Conservation (phyloP, 306 rosid genomes). For the Abrus precatorius region DNA sequence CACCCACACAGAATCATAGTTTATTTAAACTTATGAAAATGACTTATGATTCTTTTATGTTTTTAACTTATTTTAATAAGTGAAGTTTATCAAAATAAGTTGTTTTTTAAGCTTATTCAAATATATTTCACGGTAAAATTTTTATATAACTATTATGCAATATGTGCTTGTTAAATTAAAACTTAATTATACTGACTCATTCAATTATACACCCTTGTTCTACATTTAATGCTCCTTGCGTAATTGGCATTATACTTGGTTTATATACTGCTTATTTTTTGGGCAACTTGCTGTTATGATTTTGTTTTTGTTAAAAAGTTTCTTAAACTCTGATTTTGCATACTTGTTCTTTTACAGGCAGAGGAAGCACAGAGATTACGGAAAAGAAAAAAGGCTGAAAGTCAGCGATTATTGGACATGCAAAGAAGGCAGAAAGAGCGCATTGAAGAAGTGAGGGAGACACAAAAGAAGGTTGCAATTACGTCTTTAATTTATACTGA, state of each 20-base stretch:
- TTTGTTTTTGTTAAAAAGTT: background rate
- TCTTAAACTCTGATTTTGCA: slow-evolving; percentile 32
- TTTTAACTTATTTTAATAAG: background rate
- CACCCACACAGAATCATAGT: no score
- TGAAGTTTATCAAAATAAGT: no score
- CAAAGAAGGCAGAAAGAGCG: slow-evolving; percentile 89
- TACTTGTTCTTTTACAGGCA: slow-evolving; percentile 60
- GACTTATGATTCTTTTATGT: no score
- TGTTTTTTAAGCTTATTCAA: no score
- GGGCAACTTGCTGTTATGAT: background rate
- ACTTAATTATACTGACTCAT: background rate
- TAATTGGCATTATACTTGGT: slow-evolving; percentile 11
- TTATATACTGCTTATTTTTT: background rate
- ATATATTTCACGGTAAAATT: no score
- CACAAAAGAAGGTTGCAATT: slow-evolving; percentile 85
- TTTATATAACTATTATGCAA: background rate
- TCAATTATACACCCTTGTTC: slow-evolving; percentile 1
- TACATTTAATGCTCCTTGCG: slow-evolving; percentile 1
- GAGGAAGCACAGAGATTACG: slow-evolving; percentile 90
- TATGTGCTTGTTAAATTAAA: background rate
- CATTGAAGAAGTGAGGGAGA: slow-evolving; percentile 91
- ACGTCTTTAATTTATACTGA: slow-evolving; percentile 22
- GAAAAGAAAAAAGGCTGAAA: slow-evolving; percentile 83
- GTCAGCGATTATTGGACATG: slow-evolving; percentile 71
- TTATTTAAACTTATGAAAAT: no score